Conservation (phyloP, 768 basidiomycete genomes). For the Tricholoma saponaceum region DNA sequence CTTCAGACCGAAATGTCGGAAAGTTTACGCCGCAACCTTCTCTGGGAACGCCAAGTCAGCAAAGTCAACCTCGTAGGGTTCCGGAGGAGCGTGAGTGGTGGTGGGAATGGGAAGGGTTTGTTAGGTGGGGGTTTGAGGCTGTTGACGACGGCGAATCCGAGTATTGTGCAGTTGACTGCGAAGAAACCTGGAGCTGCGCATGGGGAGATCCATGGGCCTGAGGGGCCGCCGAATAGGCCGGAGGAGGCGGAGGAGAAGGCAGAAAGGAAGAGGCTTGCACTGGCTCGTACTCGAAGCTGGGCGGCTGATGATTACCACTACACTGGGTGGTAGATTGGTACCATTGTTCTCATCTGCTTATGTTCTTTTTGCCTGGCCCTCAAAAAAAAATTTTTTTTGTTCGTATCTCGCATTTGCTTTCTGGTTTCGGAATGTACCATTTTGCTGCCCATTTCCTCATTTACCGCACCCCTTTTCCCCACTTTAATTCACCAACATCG, state of each 20-base stretch:
- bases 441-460: too few relatives aligned
- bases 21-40: conserved; percentile 70
- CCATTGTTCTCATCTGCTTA: too few relatives aligned
- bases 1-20: conserved; percentile 83
- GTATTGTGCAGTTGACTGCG: conserved; percentile 38
- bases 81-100: conserved; percentile 20
- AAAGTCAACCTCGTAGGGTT: conserved; percentile 44
- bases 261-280: conserved; percentile 37
- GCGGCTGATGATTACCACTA: conserved; percentile 59
- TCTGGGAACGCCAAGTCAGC: conserved; percentile 74
- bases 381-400: background rate
- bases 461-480: too few relatives aligned
- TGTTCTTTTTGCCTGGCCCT: too few relatives aligned
- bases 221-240: background rate
- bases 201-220: conserved; percentile 12
- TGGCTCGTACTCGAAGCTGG: conserved; percentile 65
- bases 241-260: conserved; percentile 32
- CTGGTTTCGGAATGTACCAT: too few relatives aligned
- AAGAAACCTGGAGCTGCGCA: conserved; percentile 23
- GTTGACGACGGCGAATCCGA: conserved; percentile 28
- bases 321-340: conserved; percentile 50
- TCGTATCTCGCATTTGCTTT: too few relatives aligned
- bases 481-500: too few relatives aligned
- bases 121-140: conserved; percentile 13
- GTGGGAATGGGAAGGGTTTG: conserved; percentile 10